phyloP scores from a whole-genome alignment of 176 grass and related monocot species.

The Musa schizocarpa region DNA sequence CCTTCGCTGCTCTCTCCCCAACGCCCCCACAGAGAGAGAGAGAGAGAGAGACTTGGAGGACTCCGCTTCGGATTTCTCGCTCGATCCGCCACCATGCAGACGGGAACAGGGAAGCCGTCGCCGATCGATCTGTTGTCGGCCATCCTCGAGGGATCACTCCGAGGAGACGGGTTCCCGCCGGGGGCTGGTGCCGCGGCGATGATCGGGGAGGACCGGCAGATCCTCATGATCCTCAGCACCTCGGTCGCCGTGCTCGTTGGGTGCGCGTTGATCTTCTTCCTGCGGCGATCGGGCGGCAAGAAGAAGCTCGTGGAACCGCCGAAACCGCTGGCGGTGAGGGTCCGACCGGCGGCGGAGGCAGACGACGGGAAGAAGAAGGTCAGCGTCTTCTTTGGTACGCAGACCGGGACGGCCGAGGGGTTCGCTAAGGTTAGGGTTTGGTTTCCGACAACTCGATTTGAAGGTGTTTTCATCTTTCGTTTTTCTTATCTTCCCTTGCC shows the following conservation, averaged over 20 bases:
- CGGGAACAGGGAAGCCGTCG: conserved; percentile 39
- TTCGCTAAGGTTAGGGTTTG: conserved; percentile 70
- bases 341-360: conserved; percentile 23
- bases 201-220: conserved; percentile 32
- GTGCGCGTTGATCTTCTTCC: conserved; percentile 53
- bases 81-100: conserved; percentile 38
- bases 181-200: conserved; percentile 3
- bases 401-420: conserved; percentile 85
- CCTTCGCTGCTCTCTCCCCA: neutral
- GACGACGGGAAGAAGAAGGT: conserved; percentile 67
- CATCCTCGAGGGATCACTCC: conserved; percentile 41
- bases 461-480: neutral
- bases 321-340: conserved; percentile 20
- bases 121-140: conserved; percentile 64
- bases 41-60: neutral
- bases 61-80: neutral
- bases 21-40: neutral
- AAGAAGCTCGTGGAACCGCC: conserved; percentile 1
- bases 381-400: conserved; percentile 77
- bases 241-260: conserved; percentile 52
- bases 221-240: conserved; percentile 31
- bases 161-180: neutral
- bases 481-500: too few relatives aligned
- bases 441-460: neutral
- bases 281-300: conserved; percentile 29